Evolutionary conservation across 805 yeast species (phyloP).

Genomic region (Scheffersomyces spartinae): DNA sequence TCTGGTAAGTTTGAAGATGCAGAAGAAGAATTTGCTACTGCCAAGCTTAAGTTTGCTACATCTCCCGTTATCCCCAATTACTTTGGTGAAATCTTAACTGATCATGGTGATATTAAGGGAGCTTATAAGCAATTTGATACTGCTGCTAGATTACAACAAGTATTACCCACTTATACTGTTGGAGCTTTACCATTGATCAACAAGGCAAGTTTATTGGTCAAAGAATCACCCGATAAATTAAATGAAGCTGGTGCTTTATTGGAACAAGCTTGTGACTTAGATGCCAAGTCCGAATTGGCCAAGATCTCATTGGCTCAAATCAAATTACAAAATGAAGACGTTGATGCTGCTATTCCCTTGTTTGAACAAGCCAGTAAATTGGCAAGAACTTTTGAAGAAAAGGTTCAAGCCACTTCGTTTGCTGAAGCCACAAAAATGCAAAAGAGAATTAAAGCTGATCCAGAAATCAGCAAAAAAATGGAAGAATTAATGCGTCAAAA

Average conservation of each 20-base stretch:
- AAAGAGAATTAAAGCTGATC: slow-evolving; percentile 62
- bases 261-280: slow-evolving; percentile 66
- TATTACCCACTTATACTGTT: slow-evolving; percentile 54
- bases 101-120: slow-evolving; percentile 56
- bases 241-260: slow-evolving; percentile 55
- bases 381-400: slow-evolving; percentile 78
- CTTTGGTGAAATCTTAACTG: slow-evolving; percentile 88
- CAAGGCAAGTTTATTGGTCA: slow-evolving; percentile 66
- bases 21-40: slow-evolving; percentile 54
- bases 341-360: slow-evolving; percentile 68
- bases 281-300: slow-evolving; percentile 85
- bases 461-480: slow-evolving; percentile 49
- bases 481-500: slow-evolving; percentile 40
- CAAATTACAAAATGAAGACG: slow-evolving; percentile 70
- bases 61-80: slow-evolving; percentile 90
- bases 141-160: slow-evolving; percentile 73
- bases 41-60: slow-evolving; percentile 67
- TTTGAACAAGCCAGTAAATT: slow-evolving; percentile 77
- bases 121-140: slow-evolving; percentile 80
- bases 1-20: slow-evolving; percentile 50
- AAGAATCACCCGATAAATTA: slow-evolving; percentile 36
- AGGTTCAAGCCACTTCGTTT: slow-evolving; percentile 79
- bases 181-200: slow-evolving; percentile 86
- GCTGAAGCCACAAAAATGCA: slow-evolving; percentile 93
- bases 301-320: slow-evolving; percentile 86